phyloP scores from a whole-genome alignment of 331 rosid genomes.

The Malus hybrid region DNA sequence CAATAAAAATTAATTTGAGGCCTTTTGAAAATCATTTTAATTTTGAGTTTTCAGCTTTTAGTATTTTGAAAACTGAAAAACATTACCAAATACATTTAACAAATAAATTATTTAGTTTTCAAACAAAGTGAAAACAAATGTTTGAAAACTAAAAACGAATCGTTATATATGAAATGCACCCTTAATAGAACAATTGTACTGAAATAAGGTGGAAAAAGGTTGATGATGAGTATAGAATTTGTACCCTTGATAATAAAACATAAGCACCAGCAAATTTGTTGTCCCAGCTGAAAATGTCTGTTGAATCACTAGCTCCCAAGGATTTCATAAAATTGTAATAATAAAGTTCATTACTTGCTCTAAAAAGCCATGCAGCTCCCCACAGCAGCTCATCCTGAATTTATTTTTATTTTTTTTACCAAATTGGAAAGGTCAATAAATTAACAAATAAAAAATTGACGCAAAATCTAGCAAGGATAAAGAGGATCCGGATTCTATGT shows the following conservation, averaged over 20 bases:
- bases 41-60: no score
- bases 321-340: slow-evolving; percentile 56
- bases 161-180: not conserved
- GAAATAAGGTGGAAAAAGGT: not conserved
- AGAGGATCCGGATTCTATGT: no score
- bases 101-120: no score
- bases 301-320: slow-evolving; percentile 66
- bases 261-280: slow-evolving; percentile 92
- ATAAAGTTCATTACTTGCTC: slow-evolving; percentile 61
- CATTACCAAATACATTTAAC: no score
- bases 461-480: no score
- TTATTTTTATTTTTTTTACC: not conserved
- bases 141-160: not conserved
- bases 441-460: not conserved
- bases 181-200: no score
- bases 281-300: slow-evolving; percentile 93
- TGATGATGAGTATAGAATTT: not conserved
- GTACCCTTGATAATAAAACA: slow-evolving; percentile 75
- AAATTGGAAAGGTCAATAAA: not conserved
- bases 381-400: slow-evolving; percentile 76
- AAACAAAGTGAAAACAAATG: no score
- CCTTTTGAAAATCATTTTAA: no score
- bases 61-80: no score
- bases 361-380: slow-evolving; percentile 92
- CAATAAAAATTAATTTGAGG: no score